Conservation (phyloP, 2,329 filamentous ascomycete genomes). For the Phaeosphaeriaceae sp. region DNA sequence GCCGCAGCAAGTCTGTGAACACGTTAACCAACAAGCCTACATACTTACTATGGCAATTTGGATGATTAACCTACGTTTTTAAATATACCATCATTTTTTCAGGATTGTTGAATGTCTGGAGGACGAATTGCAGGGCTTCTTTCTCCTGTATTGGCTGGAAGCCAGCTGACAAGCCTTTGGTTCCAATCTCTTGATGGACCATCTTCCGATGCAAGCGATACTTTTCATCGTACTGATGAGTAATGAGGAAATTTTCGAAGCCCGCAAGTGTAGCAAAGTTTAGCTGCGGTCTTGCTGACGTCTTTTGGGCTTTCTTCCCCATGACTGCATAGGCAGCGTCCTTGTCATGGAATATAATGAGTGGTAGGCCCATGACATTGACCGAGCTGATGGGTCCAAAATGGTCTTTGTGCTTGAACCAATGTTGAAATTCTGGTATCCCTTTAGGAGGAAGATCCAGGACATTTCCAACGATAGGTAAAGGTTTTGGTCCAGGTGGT, state of each 20-base stretch:
- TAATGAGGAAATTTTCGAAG: constrained; percentile 27
- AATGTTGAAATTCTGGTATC: constrained; percentile 50
- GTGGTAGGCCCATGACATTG: constrained; percentile 34
- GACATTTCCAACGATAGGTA: constrained; percentile 59
- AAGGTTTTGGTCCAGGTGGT: constrained; percentile 58
- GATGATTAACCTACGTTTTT: constrained; percentile 23
- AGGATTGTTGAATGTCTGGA: too few relatives aligned
- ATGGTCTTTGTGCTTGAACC: constrained; percentile 52
- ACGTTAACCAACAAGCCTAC: constrained; percentile 34
- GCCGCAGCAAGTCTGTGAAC: constrained; percentile 31
- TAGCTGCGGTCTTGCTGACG: constrained; percentile 30
- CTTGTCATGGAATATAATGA: constrained; percentile 36
- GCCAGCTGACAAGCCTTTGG: too few relatives aligned
- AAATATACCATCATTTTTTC: constrained; percentile 23
- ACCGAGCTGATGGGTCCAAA: constrained; percentile 41
- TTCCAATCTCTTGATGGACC: too few relatives aligned
- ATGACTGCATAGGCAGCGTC: constrained; percentile 31
- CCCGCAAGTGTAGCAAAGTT: constrained; percentile 35
- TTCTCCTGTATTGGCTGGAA: too few relatives aligned
- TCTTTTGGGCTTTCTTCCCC: constrained; percentile 21
- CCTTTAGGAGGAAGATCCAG: constrained; percentile 53
- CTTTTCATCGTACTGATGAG: constrained; percentile 15
- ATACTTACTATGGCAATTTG: constrained; percentile 7
- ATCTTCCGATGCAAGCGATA: too few relatives aligned
- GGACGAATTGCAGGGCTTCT: too few relatives aligned